Conservation (phyloP, 768 basidiomycete genomes). For the Hypholoma fasciculare region DNA sequence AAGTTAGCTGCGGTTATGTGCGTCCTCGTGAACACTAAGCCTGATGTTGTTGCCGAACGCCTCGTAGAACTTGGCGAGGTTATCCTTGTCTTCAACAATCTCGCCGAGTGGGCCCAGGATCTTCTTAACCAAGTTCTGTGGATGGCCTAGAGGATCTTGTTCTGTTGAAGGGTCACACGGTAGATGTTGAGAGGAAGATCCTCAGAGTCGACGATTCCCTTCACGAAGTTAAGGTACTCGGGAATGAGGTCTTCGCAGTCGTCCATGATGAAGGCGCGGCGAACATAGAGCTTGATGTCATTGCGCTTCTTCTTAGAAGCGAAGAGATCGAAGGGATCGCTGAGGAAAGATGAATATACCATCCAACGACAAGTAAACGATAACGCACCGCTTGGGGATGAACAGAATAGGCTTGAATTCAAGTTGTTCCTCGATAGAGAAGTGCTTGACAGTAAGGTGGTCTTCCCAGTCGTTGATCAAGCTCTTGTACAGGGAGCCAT, state of each 20-base stretch:
- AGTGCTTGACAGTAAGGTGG: slow-evolving; percentile 99
- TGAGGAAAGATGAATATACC: slow-evolving; percentile 26
- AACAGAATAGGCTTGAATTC: slow-evolving; percentile 99
- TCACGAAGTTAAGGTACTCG: slow-evolving; percentile 99
- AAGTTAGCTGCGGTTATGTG: slow-evolving; percentile 98
- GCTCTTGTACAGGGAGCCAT: slow-evolving; percentile 97
- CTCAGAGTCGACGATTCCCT: slow-evolving; percentile 99
- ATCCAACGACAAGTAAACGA: background rate
- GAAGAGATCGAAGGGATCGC: slow-evolving; percentile 98
- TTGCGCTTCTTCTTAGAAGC: slow-evolving; percentile 99
- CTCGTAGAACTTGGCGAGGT: slow-evolving; percentile 95
- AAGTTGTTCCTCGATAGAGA: slow-evolving; percentile 99
- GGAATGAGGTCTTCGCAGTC: slow-evolving; percentile 99
- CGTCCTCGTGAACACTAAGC: slow-evolving; percentile 98
- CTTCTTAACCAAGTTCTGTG: slow-evolving; percentile 99
- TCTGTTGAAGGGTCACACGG: slow-evolving; percentile 98
- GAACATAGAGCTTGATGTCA: slow-evolving; percentile 99
- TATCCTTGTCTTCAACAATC: slow-evolving; percentile 99
- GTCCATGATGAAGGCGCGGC: slow-evolving; percentile 99
- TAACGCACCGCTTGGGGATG: slow-evolving; percentile 86
- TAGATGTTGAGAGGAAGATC: slow-evolving; percentile 99
- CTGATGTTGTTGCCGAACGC: slow-evolving; percentile 99
- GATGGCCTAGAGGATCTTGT: slow-evolving; percentile 99
- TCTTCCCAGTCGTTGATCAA: slow-evolving; percentile 99
- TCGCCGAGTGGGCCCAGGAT: slow-evolving; percentile 91